Percentiles rank a stretch among this genome's conserved stretches.
Conservation (phyloP, 768 basidiomycete genomes). For the Amanita inopinata region DNA sequence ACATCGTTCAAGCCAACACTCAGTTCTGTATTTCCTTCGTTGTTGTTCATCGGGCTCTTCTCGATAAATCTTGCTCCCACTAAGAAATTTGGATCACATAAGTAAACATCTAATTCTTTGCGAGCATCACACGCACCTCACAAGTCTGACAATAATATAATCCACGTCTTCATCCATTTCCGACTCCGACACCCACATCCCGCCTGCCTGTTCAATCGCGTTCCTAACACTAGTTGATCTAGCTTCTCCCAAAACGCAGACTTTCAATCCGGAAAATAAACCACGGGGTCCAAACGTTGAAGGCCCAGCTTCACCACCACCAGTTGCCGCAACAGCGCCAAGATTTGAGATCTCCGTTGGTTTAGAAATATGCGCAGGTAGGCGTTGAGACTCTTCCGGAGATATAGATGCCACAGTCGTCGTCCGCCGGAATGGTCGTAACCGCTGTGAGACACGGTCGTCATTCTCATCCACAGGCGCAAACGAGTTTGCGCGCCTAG, state of each 20-base stretch:
- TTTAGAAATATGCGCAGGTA: too few species aligned
- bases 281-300: slow-evolving; percentile 11
- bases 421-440: slow-evolving; percentile 39
- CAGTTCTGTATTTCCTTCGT: slow-evolving; percentile 64
- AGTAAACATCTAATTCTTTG: not conserved
- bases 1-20: slow-evolving; percentile 91
- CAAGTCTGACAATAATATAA: slow-evolving; percentile 62
- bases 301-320: slow-evolving; percentile 5
- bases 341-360: not conserved
- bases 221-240: slow-evolving; percentile 41
- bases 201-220: slow-evolving; percentile 55
- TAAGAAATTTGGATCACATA: slow-evolving; percentile 19
- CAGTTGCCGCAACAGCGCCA: not conserved
- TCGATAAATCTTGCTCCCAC: slow-evolving; percentile 60
- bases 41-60: slow-evolving; percentile 39
- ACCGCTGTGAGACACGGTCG: slow-evolving; percentile 15
- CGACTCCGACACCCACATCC: slow-evolving; percentile 34
- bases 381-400: slow-evolving; percentile 9
- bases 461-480: slow-evolving; percentile 25
- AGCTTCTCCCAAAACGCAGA: slow-evolving; percentile 63
- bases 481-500: slow-evolving; percentile 59
- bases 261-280: slow-evolving; percentile 47
- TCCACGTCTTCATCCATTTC: slow-evolving; percentile 41
- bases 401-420: slow-evolving; percentile 19
- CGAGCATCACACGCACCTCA: slow-evolving; percentile 40